Percentiles rank a stretch among this genome's conserved stretches.
These are phyloP conservation scores for Auriscalpium orientale DNA, from an alignment of 768 basidiomycete genomes.

Conservation along the genomic window DNA sequence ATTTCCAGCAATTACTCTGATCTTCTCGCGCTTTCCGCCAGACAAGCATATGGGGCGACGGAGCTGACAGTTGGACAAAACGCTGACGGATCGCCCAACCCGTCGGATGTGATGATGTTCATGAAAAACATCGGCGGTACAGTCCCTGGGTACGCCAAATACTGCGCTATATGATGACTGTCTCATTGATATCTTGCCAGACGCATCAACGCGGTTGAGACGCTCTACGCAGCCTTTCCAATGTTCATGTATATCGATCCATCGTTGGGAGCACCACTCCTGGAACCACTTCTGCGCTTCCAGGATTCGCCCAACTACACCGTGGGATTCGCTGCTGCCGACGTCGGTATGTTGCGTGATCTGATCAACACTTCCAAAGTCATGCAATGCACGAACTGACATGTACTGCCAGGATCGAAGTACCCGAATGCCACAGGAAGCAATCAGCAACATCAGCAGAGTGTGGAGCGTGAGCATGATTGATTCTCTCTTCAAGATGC, in stretches of 20 bases:
- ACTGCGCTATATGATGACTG: neutral
- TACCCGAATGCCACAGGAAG: neutral
- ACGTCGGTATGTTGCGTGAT: neutral
- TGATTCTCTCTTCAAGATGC: neutral
- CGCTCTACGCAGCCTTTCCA: neutral
- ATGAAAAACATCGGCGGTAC: neutral
- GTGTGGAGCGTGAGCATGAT: neutral
- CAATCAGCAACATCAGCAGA: neutral
- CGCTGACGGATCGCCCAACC: neutral
- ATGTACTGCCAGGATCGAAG: neutral
- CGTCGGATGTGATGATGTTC: neutral
- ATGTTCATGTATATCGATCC: neutral
- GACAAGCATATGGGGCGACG: neutral
- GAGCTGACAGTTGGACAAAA: neutral
- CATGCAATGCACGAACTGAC: too few species aligned
- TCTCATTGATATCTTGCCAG: neutral
- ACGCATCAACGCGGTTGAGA: neutral
- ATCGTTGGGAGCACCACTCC: neutral
- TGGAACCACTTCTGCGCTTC: neutral
- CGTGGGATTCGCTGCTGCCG: neutral
- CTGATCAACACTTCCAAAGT: neutral
- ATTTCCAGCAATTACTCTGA: neutral
- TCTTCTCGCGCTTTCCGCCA: neutral
- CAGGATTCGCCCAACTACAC: neutral
- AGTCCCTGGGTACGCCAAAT: neutral